Conservation (phyloP, 2,329 filamentous ascomycete species). For the Trichoderma arundinaceum region DNA sequence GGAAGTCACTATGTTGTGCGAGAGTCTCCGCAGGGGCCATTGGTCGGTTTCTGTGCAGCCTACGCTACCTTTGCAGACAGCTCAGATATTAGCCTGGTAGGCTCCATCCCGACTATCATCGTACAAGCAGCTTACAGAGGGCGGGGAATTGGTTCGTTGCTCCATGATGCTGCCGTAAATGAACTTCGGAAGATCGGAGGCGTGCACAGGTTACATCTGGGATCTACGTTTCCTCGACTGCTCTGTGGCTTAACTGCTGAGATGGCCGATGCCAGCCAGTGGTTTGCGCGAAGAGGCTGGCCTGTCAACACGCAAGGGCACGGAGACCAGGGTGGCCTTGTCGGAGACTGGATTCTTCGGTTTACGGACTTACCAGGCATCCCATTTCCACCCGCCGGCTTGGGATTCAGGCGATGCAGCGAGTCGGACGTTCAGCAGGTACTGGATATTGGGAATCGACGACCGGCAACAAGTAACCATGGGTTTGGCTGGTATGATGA, state of each 20-base stretch:
- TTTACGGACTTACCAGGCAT: constrained; percentile 56
- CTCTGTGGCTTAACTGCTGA: constrained; percentile 59
- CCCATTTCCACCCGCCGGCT: constrained; percentile 47
- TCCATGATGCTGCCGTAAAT: constrained; percentile 58
- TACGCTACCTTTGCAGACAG: constrained; percentile 63
- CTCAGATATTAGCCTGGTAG: constrained; percentile 56
- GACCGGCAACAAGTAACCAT: constrained; percentile 52
- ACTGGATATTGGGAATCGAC: constrained; percentile 55
- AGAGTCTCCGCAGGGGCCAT: constrained; percentile 47
- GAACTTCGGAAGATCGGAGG: constrained; percentile 58
- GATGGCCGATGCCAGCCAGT: constrained; percentile 49
- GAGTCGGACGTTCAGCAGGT: constrained; percentile 54
- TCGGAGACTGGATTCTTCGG: constrained; percentile 60
- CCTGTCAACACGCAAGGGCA: constrained; percentile 50
- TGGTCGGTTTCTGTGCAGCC: constrained; percentile 65
- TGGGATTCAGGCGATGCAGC: constrained; percentile 54
- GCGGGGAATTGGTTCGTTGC: constrained; percentile 58
- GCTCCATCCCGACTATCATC: constrained; percentile 60
- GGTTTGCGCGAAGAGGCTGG: constrained; percentile 63
- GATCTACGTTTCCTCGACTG: constrained; percentile 63
- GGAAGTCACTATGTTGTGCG: constrained; percentile 63
- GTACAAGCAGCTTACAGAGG: constrained; percentile 55
- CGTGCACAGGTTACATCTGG: constrained; percentile 60
- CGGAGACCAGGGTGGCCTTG: constrained; percentile 54
- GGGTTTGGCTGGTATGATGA: constrained; percentile 65